A percentile compares a stretch with the other conserved stretches of the same genome.
Evolutionary conservation across 2,329 filamentous ascomycete species (phyloP).

Genomic region (Grosmannia huntii): DNA sequence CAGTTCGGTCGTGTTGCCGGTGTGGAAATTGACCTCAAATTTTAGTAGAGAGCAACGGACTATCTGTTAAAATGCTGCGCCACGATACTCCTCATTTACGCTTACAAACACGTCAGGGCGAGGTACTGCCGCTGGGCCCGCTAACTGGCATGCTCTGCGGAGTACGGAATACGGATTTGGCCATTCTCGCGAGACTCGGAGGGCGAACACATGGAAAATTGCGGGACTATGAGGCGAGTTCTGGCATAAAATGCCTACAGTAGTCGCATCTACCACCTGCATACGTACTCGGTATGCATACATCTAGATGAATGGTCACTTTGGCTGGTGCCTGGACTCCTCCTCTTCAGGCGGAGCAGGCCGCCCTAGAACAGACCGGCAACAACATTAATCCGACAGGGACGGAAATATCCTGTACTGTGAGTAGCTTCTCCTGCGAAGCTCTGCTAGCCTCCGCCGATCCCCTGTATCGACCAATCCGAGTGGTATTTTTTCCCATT

Average conservation of each 20-base stretch:
- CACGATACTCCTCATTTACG: background rate
- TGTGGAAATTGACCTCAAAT: background rate
- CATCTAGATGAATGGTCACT: background rate
- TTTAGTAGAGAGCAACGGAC: background rate
- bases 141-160: background rate
- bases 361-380: background rate
- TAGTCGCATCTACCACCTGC: background rate
- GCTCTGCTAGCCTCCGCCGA: background rate
- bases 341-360: background rate
- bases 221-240: background rate
- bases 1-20: background rate
- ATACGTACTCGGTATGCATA: background rate
- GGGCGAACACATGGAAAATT: background rate
- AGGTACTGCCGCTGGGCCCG: background rate
- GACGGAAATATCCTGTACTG: background rate
- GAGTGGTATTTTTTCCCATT: background rate
- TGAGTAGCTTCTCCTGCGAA: background rate
- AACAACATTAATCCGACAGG: background rate
- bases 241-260: background rate
- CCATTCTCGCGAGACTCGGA: background rate
- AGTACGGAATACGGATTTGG: background rate
- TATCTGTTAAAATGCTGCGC: slow-evolving; percentile 1
- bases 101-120: background rate
- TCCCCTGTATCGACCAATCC: background rate
- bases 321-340: background rate